phyloP scores from a whole-genome alignment of 306 rosid species.

The Quercus engelmannii region DNA sequence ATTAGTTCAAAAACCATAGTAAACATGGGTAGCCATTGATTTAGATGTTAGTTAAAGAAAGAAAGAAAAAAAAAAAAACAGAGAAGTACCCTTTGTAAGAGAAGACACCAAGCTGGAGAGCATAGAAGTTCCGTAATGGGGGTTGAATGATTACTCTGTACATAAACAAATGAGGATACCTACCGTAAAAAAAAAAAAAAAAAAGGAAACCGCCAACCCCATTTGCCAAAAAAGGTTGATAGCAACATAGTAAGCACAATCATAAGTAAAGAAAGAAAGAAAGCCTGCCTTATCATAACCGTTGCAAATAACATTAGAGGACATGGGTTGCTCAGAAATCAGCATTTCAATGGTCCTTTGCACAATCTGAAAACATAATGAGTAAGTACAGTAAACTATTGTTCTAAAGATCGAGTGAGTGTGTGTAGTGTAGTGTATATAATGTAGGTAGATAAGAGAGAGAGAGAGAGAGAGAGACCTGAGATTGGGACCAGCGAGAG shows the following conservation, averaged over 20 bases:
- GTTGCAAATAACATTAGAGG: conserved; percentile 55
- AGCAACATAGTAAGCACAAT: no score
- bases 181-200: no score
- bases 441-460: background rate
- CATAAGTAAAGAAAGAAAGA: background rate
- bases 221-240: no score
- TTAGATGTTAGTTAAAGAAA: background rate
- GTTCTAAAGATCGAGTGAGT: background rate
- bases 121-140: conserved; percentile 48
- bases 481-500: conserved; percentile 41
- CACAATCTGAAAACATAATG: conserved; percentile 51
- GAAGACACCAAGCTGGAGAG: conserved; percentile 60
- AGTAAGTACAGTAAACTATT: no score
- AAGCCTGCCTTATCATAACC: conserved; percentile 47
- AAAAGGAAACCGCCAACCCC: no score
- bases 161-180: no score
- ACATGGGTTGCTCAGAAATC: conserved; percentile 4
- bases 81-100: conserved; percentile 63
- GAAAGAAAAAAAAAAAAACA: background rate
- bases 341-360: conserved; percentile 45
- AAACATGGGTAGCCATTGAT: background rate
- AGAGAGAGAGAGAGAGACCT: conserved; percentile 31
- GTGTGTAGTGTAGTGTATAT: no score
- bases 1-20: background rate
- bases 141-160: conserved; percentile 50